These are phyloP conservation scores for Lagerstroemia fauriei DNA, from an alignment of 441 rosid genomes.

Conservation along the genomic window DNA sequence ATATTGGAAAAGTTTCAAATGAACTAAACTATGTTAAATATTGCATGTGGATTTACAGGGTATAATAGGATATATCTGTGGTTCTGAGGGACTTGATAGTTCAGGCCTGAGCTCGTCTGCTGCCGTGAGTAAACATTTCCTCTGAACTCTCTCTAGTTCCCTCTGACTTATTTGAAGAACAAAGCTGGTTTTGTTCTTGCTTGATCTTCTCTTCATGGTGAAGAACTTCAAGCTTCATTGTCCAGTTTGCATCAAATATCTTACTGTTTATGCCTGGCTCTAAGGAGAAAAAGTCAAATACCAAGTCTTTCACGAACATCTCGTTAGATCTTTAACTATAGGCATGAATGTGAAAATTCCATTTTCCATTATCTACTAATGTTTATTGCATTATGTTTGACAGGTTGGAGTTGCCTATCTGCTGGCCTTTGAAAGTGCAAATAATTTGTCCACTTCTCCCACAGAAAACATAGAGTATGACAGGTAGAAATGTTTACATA, in stretches of 20 bases:
- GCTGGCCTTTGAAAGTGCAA: constrained; percentile 84
- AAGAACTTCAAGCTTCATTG: neutral
- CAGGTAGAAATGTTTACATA: constrained; percentile 43
- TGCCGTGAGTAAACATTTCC: constrained; percentile 64
- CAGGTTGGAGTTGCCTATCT: constrained; percentile 94
- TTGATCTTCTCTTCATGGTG: neutral
- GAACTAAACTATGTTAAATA: constrained; percentile 12
- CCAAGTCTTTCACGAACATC: neutral
- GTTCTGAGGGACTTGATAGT: constrained; percentile 84
- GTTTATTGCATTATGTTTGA: constrained; percentile 27
- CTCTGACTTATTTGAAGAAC: neutral
- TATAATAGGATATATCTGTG: constrained; percentile 75
- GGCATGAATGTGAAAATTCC: neutral
- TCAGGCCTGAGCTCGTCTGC: constrained; percentile 98
- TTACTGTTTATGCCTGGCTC: neutral
- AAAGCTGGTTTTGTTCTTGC: neutral
- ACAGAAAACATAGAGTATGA: constrained; percentile 84
- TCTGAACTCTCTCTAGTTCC: neutral
- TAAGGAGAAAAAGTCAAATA: neutral
- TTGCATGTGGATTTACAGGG: constrained; percentile 56
- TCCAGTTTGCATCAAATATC: neutral
- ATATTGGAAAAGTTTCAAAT: neutral
- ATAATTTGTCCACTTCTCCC: constrained; percentile 56
- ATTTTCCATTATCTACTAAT: constrained; percentile 19
- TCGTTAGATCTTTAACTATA: neutral